These are phyloP conservation scores for Gracilariopsis chorda DNA, from an alignment of 23 red algal genomes.

Conservation along the genomic window DNA sequence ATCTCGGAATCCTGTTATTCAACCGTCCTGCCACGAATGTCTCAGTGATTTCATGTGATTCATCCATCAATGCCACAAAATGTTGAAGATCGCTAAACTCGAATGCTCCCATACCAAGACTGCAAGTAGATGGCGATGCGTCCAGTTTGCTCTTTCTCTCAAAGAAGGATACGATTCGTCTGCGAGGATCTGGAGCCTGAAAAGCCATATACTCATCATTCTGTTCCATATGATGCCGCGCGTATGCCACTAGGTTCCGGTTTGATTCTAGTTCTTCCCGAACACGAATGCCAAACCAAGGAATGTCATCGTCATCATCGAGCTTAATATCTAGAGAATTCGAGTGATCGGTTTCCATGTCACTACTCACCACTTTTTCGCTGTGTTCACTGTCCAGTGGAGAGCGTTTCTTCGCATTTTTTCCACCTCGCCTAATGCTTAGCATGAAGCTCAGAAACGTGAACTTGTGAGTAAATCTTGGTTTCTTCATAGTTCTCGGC, in stretches of 20 bases:
- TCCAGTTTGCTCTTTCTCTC: neutral
- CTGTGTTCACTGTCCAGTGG: too few relatives aligned
- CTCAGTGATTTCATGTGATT: neutral
- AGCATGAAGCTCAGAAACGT: too few relatives aligned
- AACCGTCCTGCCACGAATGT: neutral
- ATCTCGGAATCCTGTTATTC: neutral
- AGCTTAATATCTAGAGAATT: neutral
- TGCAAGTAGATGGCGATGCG: neutral
- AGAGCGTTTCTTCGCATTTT: too few relatives aligned
- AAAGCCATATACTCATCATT: neutral
- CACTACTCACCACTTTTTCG: too few relatives aligned
- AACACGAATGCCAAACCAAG: neutral
- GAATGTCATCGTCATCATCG: conserved; percentile 4
- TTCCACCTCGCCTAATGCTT: too few relatives aligned
- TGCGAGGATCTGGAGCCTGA: neutral
- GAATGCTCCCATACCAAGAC: neutral
- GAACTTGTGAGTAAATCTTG: too few relatives aligned
- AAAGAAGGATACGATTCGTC: neutral
- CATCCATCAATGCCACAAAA: neutral
- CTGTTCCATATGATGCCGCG: too few relatives aligned
- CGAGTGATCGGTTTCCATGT: too few relatives aligned
- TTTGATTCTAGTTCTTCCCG: neutral
- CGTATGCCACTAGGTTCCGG: neutral
- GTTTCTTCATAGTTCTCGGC: too few relatives aligned
- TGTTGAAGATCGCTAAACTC: neutral